phyloP scores from a whole-genome alignment of 129 eudicot genomes.

The Chrysanthemum makinoi region DNA sequence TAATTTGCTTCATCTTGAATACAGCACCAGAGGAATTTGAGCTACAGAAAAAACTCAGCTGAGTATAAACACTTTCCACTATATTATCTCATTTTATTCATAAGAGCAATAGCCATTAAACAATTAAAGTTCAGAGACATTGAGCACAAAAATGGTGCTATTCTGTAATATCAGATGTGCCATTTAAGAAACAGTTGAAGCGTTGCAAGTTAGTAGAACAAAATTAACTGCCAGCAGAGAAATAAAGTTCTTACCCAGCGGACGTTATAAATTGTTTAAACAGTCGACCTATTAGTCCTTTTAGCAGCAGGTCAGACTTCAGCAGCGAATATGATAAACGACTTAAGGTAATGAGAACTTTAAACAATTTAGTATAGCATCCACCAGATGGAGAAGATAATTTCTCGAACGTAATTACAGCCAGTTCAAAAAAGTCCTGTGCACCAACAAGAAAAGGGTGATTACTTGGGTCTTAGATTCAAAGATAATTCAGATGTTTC shows the following conservation, averaged over 20 bases:
- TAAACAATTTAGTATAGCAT: constrained; percentile 28
- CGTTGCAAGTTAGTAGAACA: neutral
- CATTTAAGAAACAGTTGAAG: neutral
- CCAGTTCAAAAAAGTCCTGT: constrained; percentile 13
- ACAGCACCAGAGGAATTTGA: constrained; percentile 29
- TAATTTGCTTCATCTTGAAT: constrained; percentile 37
- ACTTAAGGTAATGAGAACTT: constrained; percentile 31
- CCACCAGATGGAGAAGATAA: constrained; percentile 36
- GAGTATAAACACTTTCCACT: neutral
- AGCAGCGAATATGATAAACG: constrained; percentile 23
- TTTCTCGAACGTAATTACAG: constrained; percentile 35
- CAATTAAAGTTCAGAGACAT: no score
- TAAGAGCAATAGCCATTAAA: no score
- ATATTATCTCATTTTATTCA: neutral
- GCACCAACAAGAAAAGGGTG: no score
- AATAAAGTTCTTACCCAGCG: constrained; percentile 33
- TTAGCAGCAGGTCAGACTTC: constrained; percentile 41
- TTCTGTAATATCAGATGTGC: neutral
- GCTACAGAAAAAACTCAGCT: constrained; percentile 8
- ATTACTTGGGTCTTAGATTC: no score
- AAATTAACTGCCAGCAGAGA: neutral
- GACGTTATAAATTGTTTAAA: constrained; percentile 35
- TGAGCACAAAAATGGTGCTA: neutral
- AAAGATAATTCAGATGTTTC: no score
- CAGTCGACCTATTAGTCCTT: constrained; percentile 31